A percentile compares a stretch with the other conserved stretches of the same genome.
These are phyloP conservation scores for Acrodontium crateriforme DNA, from an alignment of 2,329 filamentous ascomycete species.

Conservation along the genomic window DNA sequence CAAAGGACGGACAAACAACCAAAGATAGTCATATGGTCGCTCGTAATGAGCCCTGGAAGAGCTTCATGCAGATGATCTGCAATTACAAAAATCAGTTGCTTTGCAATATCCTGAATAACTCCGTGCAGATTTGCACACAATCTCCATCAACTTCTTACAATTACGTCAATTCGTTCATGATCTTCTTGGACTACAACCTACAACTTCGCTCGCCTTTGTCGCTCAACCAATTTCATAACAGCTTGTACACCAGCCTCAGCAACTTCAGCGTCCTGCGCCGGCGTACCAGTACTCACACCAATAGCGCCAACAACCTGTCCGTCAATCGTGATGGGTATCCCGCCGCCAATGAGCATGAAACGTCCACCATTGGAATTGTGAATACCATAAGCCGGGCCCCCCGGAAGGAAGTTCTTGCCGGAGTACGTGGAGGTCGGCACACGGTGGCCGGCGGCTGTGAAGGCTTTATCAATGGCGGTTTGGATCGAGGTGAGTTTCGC, in stretches of 20 bases:
- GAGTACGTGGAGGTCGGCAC: conserved; percentile 39
- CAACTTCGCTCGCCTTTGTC: conserved; percentile 24
- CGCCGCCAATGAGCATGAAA: conserved; percentile 41
- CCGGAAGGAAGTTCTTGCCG: conserved; percentile 37
- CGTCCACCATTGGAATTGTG: conserved; percentile 39
- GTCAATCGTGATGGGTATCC: conserved; percentile 36
- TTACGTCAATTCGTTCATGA: too few species aligned
- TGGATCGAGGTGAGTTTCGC: conserved; percentile 42
- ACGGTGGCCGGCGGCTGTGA: conserved; percentile 42
- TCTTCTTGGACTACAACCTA: conserved; percentile 14
- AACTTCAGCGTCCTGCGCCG: conserved; percentile 40
- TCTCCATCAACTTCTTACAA: not conserved
- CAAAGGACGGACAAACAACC: too few species aligned
- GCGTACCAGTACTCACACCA: conserved; percentile 41
- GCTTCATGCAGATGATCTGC: too few species aligned
- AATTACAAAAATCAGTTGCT: too few species aligned
- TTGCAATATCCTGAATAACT: too few species aligned
- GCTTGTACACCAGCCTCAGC: conserved; percentile 39
- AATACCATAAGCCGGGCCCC: conserved; percentile 38
- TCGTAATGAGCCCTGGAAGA: too few species aligned
- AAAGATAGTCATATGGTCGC: too few species aligned
- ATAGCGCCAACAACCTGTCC: conserved; percentile 40
- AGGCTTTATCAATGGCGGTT: conserved; percentile 50
- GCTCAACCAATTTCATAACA: conserved; percentile 23
- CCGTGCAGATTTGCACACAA: not conserved